Evolutionary conservation across 83 land plant genomes (phyloP).

Genomic region (Thuja plicata): DNA sequence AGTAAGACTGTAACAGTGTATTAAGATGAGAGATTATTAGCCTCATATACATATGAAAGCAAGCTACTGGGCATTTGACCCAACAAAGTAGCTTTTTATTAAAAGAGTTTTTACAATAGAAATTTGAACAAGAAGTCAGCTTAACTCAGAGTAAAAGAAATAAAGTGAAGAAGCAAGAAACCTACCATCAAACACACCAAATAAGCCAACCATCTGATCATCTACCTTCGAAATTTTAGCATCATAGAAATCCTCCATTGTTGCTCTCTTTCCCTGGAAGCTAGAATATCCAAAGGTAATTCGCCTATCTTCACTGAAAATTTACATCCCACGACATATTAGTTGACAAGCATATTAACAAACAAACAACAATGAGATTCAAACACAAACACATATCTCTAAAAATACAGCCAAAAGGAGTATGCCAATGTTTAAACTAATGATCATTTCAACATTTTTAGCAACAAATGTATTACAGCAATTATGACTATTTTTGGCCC

Average conservation of each 20-base stretch:
- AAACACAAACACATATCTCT: background rate
- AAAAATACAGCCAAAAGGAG: background rate
- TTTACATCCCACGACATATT: background rate
- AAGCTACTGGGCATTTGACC: background rate
- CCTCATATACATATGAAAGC: background rate
- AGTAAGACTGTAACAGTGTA: background rate
- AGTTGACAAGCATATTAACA: background rate
- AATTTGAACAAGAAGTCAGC: background rate
- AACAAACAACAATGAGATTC: background rate
- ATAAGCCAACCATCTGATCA: conserved; percentile 50
- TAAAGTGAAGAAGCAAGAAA: background rate
- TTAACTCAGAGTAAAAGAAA: background rate
- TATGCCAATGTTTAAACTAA: background rate
- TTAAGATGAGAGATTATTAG: background rate
- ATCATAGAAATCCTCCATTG: conserved; percentile 79
- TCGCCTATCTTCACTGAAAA: conserved; percentile 69
- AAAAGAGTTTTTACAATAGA: background rate
- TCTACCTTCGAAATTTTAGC: conserved; percentile 53
- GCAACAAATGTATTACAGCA: too few species aligned
- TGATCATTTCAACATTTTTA: background rate
- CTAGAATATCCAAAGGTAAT: conserved; percentile 73
- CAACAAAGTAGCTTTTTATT: background rate
- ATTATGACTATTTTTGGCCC: too few species aligned
- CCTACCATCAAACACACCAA: conserved; percentile 77
- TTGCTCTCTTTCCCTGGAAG: conserved; percentile 64